Evolutionary conservation across 805 yeast species (phyloP), one percentile per base, ranked within the genome.

Genomic region (Saccharomycopsis olivae): DNA sequence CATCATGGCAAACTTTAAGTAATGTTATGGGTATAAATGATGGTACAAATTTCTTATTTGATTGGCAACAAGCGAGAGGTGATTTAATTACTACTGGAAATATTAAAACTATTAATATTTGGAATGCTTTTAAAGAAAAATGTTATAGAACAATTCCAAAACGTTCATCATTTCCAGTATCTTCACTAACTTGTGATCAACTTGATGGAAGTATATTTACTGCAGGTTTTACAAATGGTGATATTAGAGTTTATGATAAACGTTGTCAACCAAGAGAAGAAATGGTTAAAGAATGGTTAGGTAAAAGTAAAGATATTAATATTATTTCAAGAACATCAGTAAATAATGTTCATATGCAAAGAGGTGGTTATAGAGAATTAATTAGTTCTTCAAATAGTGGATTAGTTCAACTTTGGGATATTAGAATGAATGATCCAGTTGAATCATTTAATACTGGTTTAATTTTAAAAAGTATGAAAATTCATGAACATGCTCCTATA

Each of bases 31-130:
- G 86, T 19, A 79, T 94, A 0, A 83, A 89, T 19, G 70, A 84
- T 51, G 78, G 87, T 20, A 75, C 85, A 13, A 96, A 96, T 3
- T 62, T 89, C 38, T 70, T 86, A 15, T 75, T 88, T 9, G 97
- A 92, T 50, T 92, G 98, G 98, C 97, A 89, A 57, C 98, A 92
- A 54, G 80, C 92, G 33, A 66, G 96, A 45, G 98, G 98, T 0
- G 75, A 95, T 1, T 63, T 92, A 29, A 63, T 89, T 39, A 95
- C 84, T 1, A 87, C 95, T 30, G 98, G 98, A 34, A 97, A 92
- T 62, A 95, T 85, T 6, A 84, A 88, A 51, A 78, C 87, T 18
- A 85, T 92, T 40, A 66, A 95, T 42, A 67, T 88, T 1, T 92
- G 98, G 98, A 97, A 92, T 60, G 97, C 97, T 0, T 92, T 95